Percentiles rank a stretch among this genome's conserved stretches.
These are phyloP conservation scores for Polygonum aviculare DNA, from an alignment of 148 eudicot genomes.

Conservation along the genomic window DNA sequence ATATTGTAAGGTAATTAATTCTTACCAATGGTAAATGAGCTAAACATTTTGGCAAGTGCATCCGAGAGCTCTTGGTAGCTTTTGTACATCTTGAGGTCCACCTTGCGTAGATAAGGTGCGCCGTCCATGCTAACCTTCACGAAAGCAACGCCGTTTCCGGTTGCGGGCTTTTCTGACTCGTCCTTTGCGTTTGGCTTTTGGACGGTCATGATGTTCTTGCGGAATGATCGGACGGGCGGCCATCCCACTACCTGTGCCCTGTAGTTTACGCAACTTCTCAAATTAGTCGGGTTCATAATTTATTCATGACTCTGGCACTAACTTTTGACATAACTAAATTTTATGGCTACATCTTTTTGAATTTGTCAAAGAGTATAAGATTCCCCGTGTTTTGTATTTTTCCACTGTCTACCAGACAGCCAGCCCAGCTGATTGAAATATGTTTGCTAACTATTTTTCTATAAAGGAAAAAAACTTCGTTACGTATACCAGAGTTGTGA, in stretches of 20 bases:
- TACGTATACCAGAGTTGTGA: not conserved
- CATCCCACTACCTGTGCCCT: slow-evolving; percentile 71
- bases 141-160: slow-evolving; percentile 19
- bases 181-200: slow-evolving; percentile 6
- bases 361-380: slow-evolving; percentile 14
- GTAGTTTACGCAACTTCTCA: not conserved
- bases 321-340: no score
- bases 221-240: slow-evolving; percentile 58
- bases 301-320: no score
- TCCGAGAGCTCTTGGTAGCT: slow-evolving; percentile 44
- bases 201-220: slow-evolving; percentile 43
- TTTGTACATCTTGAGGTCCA: slow-evolving; percentile 47
- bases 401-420: slow-evolving; percentile 29
- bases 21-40: slow-evolving; percentile 52
- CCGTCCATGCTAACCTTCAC: slow-evolving; percentile 57
- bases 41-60: slow-evolving; percentile 54
- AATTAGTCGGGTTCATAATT: no score
- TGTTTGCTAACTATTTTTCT: not conserved
- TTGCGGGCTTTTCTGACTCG: not conserved
- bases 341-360: not conserved
- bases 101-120: slow-evolving; percentile 58
- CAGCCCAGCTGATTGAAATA: not conserved
- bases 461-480: not conserved
- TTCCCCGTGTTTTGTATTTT: slow-evolving; percentile 14
- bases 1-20: not conserved